phyloP scores from a whole-genome alignment of 495 filamentous ascomycete species.

The Pseudevernia furfuracea region DNA sequence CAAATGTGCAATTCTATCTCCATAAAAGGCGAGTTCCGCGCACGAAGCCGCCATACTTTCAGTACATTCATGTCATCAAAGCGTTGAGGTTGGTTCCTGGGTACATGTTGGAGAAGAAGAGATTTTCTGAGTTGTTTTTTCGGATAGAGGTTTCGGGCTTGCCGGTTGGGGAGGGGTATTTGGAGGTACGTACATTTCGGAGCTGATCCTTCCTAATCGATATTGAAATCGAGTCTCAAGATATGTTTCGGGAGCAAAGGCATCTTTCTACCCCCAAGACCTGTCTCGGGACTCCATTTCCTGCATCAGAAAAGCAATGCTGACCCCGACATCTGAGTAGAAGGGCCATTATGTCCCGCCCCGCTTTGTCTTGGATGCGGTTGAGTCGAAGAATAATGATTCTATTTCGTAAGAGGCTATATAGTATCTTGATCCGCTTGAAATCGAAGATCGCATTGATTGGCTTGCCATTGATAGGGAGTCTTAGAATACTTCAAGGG shows the following conservation, averaged over 20 bases:
- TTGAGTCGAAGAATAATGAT: background rate
- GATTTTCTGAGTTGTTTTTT: conserved; percentile 1
- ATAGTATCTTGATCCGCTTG: background rate
- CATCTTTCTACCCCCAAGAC: no score
- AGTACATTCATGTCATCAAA: conserved; percentile 5
- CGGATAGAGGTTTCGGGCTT: background rate
- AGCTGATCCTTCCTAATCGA: no score
- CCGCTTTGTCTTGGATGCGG: background rate
- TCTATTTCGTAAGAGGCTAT: background rate
- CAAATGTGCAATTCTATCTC: background rate
- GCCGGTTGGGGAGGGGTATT: background rate
- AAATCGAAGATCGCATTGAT: background rate
- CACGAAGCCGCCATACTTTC: conserved; percentile 4
- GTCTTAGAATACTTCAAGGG: background rate
- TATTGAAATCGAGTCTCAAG: no score
- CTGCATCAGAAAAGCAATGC: no score
- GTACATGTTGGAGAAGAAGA: conserved; percentile 3
- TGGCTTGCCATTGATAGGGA: background rate
- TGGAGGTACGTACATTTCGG: no score
- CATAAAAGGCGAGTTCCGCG: conserved; percentile 1
- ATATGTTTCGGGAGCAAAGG: no score
- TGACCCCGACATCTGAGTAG: no score
- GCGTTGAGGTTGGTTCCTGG: conserved; percentile 5
- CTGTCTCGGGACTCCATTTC: no score
- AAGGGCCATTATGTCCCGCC: background rate